A percentile compares a stretch with the other conserved stretches of the same genome.
Conservation (phyloP, 1,139 yeast genomes). For the Kluyveromyces sp. region DNA sequence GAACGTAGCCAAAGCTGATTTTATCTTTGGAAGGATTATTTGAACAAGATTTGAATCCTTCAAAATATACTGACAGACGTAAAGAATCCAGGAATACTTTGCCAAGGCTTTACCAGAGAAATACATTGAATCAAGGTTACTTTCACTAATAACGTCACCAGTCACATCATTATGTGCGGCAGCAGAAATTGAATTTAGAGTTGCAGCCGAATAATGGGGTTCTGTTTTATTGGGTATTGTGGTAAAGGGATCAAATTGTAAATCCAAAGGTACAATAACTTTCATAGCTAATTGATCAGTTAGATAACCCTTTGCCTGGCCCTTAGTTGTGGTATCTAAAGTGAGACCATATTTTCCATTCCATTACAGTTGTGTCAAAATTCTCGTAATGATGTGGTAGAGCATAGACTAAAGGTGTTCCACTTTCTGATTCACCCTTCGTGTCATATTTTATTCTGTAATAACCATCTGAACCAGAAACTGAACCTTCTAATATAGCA, state of each 20-base stretch:
- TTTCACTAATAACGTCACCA: slow-evolving; percentile 47
- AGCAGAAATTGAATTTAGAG: slow-evolving; percentile 34
- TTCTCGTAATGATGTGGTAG: slow-evolving; percentile 63
- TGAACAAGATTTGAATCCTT: slow-evolving; percentile 41
- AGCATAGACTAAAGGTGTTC: slow-evolving; percentile 40
- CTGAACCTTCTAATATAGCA: slow-evolving; percentile 27
- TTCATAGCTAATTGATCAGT: slow-evolving; percentile 43
- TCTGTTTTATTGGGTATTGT: slow-evolving; percentile 32
- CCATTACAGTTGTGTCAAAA: slow-evolving; percentile 27
- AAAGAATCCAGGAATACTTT: slow-evolving; percentile 65
- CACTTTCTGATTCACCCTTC: slow-evolving; percentile 32
- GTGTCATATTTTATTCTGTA: slow-evolving; percentile 34
- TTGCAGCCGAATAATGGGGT: slow-evolving; percentile 35
- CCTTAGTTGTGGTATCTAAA: slow-evolving; percentile 63
- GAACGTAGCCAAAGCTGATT: slow-evolving; percentile 53
- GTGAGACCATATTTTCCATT: slow-evolving; percentile 31
- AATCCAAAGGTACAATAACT: slow-evolving; percentile 39
- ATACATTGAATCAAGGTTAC: slow-evolving; percentile 68
- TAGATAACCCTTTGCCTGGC: slow-evolving; percentile 52
- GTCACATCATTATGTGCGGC: slow-evolving; percentile 48
- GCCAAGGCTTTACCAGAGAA: slow-evolving; percentile 68
- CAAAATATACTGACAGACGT: slow-evolving; percentile 51
- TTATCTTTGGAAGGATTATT: slow-evolving; percentile 43
- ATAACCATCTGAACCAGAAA: slow-evolving; percentile 21
- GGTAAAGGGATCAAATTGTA: slow-evolving; percentile 57